Percentiles rank a stretch among this genome's conserved stretches.
These are phyloP conservation scores for Kluyveromyces lactis DNA, from an alignment of 805 yeast species.

Conservation along the genomic window DNA sequence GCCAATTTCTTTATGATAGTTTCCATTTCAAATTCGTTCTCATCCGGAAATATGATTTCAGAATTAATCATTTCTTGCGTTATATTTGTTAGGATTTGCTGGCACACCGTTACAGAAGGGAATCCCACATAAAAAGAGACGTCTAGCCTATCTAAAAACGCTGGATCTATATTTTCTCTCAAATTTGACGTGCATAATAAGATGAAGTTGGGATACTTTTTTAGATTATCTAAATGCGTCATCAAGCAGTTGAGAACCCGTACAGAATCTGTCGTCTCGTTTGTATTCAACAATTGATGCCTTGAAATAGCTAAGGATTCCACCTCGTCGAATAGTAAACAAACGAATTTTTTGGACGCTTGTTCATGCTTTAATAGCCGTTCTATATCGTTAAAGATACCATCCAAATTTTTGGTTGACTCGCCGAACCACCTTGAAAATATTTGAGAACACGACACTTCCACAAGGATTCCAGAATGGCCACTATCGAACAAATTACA, in stretches of 20 bases:
- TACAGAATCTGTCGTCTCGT: constrained; percentile 36
- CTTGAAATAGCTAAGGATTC: constrained; percentile 39
- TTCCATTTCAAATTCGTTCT: not conserved
- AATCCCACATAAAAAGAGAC: constrained; percentile 28
- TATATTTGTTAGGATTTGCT: not conserved
- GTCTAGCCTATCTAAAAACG: constrained; percentile 39
- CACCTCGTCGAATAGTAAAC: constrained; percentile 38
- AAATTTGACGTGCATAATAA: constrained; percentile 37
- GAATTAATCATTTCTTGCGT: constrained; percentile 2
- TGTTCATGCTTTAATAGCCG: constrained; percentile 13
- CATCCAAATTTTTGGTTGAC: constrained; percentile 34
- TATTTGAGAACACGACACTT: constrained; percentile 34
- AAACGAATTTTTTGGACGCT: constrained; percentile 19
- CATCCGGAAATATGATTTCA: not conserved
- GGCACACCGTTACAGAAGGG: constrained; percentile 20
- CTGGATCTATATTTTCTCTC: constrained; percentile 32
- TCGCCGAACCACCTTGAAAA: constrained; percentile 42
- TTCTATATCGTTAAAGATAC: constrained; percentile 30
- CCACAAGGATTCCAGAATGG: constrained; percentile 29
- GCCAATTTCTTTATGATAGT: not conserved
- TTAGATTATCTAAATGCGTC: constrained; percentile 35
- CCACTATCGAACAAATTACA: constrained; percentile 1
- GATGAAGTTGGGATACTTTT: constrained; percentile 28
- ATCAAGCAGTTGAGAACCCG: constrained; percentile 38
- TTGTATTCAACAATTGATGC: constrained; percentile 26